Evolutionary conservation across 345 rosid genomes (phyloP).

Genomic region (Anacardium occidentale): DNA sequence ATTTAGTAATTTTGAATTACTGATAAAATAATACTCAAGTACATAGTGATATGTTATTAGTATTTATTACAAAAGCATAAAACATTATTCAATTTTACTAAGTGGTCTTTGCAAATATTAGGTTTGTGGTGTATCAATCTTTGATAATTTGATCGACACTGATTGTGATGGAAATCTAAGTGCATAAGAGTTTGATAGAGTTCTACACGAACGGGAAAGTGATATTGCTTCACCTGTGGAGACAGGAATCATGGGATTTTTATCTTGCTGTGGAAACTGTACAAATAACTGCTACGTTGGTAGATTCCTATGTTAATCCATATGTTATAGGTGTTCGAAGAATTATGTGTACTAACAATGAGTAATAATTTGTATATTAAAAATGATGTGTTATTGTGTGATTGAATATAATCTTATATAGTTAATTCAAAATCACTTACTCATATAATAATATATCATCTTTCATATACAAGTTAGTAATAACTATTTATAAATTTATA

Average conservation of each 20-base stretch:
- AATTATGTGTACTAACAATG: too few relatives aligned
- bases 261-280: constrained; percentile 46
- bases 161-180: constrained; percentile 45
- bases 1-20: too few relatives aligned
- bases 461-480: too few relatives aligned
- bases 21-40: too few relatives aligned
- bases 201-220: constrained; percentile 56
- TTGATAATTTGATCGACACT: constrained; percentile 65
- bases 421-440: too few relatives aligned
- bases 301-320: constrained; percentile 24
- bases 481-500: too few relatives aligned
- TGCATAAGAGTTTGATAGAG: constrained; percentile 65
- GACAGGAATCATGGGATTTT: constrained; percentile 45
- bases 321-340: not conserved
- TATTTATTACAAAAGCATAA: too few relatives aligned
- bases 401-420: too few relatives aligned
- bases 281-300: constrained; percentile 32
- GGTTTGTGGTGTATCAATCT: constrained; percentile 70
- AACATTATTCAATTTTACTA: not conserved
- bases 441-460: too few relatives aligned
- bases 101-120: constrained; percentile 22
- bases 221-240: constrained; percentile 66
- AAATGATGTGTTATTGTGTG: too few relatives aligned
- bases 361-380: too few relatives aligned
- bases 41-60: too few relatives aligned